Base-by-base conservation (phyloP, 1,284 basidiomycete species). In the Cutaneotrichosporon mucoides region DNA sequence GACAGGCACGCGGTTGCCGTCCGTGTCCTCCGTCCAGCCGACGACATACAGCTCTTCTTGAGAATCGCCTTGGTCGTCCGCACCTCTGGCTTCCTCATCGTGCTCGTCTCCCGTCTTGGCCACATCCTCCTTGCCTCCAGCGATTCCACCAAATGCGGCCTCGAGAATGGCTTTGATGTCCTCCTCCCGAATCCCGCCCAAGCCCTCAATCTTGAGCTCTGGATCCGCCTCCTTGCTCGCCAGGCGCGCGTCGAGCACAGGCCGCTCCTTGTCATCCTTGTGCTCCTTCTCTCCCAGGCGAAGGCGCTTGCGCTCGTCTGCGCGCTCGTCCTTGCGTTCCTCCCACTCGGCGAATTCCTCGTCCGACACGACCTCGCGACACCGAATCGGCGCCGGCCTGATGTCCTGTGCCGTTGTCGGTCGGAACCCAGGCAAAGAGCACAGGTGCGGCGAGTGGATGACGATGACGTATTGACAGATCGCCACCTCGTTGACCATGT, bases 361-460 rank as follows among this genome's bases (percentile, higher is more conserved):
- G 63, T 78, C 75, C 9, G 55, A 56, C 10, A 78, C 56, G 3
- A 79, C 68, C 55, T 73, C 71, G 35, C 76, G 65, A 63, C 78
- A 79, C 36, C 61, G 65, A 24, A 79, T 71, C 3, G 66, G 64
- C 3, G 72, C 72, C 6, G 68, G 53, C 36, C 68, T 65, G 4
- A 76, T 65, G 36, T 73, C 68, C 24, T 65, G 64, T 10, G 61
- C 62, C n/a, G 71, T 62, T 50, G 82, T 84, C 48, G 88, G 88
- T 73, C 83, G 86, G 80, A 97, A 97, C 7, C 92, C 90, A 11
- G 92, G 92, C 70, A 94, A 87, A 57, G 86, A 85, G 72, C 93
- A 97, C 24, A 97, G 82, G 59, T 92, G 87, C 37, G 93, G 92
- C 1, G 92, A 94, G 75, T 95, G 88, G 60, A 97, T 87, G 66